Conservation (phyloP, 1,284 basidiomycete species). For the Sanghuangporus sanghuang region DNA sequence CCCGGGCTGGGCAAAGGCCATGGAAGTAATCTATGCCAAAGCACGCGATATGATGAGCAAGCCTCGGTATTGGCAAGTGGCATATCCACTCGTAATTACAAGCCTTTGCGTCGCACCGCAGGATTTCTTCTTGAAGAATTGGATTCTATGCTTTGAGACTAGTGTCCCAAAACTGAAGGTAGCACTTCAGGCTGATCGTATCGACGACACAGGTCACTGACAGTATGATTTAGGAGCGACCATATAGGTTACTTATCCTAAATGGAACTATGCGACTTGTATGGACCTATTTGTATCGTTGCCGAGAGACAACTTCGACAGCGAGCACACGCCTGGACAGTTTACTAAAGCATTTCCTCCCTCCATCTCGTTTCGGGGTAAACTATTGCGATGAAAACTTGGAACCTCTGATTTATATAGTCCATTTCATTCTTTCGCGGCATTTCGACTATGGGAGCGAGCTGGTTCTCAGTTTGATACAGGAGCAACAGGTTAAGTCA, state of each 20-base stretch:
- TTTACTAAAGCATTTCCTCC: conserved; percentile 78
- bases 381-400: conserved; percentile 72
- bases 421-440: conserved; percentile 81
- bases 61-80: conserved; percentile 86
- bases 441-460: conserved; percentile 87
- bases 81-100: conserved; percentile 83
- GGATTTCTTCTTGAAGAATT: conserved; percentile 80
- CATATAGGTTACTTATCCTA: conserved; percentile 67
- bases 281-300: conserved; percentile 95
- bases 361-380: conserved; percentile 57
- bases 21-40: conserved; percentile 80
- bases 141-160: conserved; percentile 68
- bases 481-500: conserved; percentile 50
- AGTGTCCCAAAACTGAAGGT: conserved; percentile 81
- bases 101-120: conserved; percentile 86
- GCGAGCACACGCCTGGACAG: conserved; percentile 75
- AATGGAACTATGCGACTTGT: conserved; percentile 82
- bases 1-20: conserved; percentile 90
- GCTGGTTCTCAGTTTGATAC: conserved; percentile 73
- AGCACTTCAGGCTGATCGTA: conserved; percentile 14
- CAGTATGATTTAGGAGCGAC: conserved; percentile 61
- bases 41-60: conserved; percentile 86
- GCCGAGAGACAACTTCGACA: conserved; percentile 79
- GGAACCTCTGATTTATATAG: conserved; percentile 74
- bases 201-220: background rate